Evolutionary conservation across 2,329 filamentous ascomycete species (phyloP).

Genomic region (Beauveria australis): DNA sequence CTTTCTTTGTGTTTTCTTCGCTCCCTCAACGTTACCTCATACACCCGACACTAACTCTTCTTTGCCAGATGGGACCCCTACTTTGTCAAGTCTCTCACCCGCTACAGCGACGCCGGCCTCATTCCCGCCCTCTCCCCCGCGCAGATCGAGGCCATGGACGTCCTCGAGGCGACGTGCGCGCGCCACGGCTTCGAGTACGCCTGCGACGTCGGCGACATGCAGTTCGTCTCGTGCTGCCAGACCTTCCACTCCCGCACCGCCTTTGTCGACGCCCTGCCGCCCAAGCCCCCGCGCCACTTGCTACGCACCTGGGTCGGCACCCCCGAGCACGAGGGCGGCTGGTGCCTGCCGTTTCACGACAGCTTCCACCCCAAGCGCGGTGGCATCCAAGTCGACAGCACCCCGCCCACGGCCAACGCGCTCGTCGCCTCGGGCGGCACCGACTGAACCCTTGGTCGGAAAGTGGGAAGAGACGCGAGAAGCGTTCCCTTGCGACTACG

Average conservation of each 20-base stretch:
- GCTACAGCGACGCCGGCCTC: conserved; percentile 64
- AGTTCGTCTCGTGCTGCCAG: conserved; percentile 41
- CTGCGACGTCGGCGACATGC: conserved; percentile 68
- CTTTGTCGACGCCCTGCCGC: conserved; percentile 45
- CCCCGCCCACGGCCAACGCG: conserved; percentile 52
- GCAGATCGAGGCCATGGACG: conserved; percentile 57
- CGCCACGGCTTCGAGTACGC: conserved; percentile 21
- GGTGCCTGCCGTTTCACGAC: conserved; percentile 77
- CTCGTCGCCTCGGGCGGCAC: conserved; percentile 7
- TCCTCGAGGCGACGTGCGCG: conserved; percentile 60
- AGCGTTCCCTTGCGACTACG: background rate
- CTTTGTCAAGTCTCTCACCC: conserved; percentile 66
- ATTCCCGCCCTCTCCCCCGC: conserved; percentile 64
- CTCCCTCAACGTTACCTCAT: background rate
- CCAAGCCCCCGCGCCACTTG: conserved; percentile 64
- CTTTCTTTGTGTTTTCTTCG: background rate
- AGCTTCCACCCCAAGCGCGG: conserved; percentile 77
- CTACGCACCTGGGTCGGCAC: conserved; percentile 80
- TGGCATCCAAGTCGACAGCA: conserved; percentile 81
- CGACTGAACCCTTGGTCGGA: background rate
- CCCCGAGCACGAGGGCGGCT: conserved; percentile 74
- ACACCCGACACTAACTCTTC: background rate
- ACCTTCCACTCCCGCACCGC: conserved; percentile 13
- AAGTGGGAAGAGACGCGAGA: background rate
- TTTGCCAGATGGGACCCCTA: conserved; percentile 82